Base-by-base conservation (phyloP, 202 grass and related monocot species). In the Zoysia matrella region DNA sequence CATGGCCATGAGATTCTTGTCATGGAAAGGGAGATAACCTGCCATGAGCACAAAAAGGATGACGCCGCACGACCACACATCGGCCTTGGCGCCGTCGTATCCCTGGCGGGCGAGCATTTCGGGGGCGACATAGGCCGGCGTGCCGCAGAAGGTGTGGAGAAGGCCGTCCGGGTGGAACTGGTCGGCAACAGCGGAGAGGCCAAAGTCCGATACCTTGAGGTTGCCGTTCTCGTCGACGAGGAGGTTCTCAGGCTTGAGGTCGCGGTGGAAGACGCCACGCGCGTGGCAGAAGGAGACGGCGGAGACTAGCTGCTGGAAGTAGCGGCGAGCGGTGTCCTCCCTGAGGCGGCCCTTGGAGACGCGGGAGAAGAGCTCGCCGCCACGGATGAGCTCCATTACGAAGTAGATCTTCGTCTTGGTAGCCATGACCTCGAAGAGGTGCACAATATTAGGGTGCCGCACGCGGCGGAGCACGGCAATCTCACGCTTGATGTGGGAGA, bases 131-230 rank as follows among this genome's bases (percentile, higher is more conserved):
- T 99, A 99, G 7, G 96, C 91, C 13, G 96, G 96, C 15, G 96
- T 99, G 47, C 96, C 96, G 3, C 96, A 99, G 82, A 99, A 99
- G 67, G 96, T 99, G 83, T 99, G 96, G 78, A 99, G 88, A 14
- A 99, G 83, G 1, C 87, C 91, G 44, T 99, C 92, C 11, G 82
- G 75, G 1, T 70, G 87, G 73, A 95, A 90, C 79, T 93, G 96
- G 47, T 95, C 93, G 49, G 89, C 80, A 79, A 95, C 93, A 3
- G 96, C 96, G 57, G 91, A 91, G 47, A 99, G 92, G 7, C 96
- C 96, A 51, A 96, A 99, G 67, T 99, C 96, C 11, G 96, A 92
- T 8, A 99, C 96, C 87, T 99, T 99, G 73, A 99, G 80, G 63
- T 96, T 86, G 3, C 93, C 93, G 15, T 47, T 11, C 41, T 92